Evolutionary conservation across 176 grass and related monocot genomes (phyloP), one percentile per base, ranked within the genome.

Genomic region (Secale cereale): DNA sequence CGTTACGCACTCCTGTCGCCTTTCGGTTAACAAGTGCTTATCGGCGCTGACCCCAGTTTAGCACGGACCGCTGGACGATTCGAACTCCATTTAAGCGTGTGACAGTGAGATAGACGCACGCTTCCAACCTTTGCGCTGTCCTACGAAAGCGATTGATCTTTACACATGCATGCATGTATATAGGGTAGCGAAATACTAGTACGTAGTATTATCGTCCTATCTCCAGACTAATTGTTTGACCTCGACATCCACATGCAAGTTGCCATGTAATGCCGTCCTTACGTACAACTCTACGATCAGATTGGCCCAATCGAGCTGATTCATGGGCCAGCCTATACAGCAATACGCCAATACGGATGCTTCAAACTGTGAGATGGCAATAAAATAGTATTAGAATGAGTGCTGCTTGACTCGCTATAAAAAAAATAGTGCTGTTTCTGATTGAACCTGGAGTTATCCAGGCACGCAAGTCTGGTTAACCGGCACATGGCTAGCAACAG

Each of bases 1-100:
- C 43, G 43, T 15, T 46, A 46, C 13, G 13, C 43, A 46, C 29
- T 37, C 23, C 6, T 13, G 7, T 71, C 28, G 17, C 77, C 78
- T 84, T 89, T 45, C 50, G 2, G 77, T 62, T 82, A 63, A 77
- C 50, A 48, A 41, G 78, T 70, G 19, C 5, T 76, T 25, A 85
- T 85, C 22, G 60, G 87, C 36, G 61, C 60, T 81, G 87, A 76
- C 61, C 61, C 20, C 13, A 36, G 36, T 31, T 40, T 37, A 50
- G 56, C 40, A 14, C 37, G 29, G 7, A 70, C 69, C 50, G 9
- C 69, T 62, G 25, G 48, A 78, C 28, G 60, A 52, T 61, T 70
- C 83, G 54, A 70, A 22, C 4, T 70, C 70, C n/a, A 43, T 48
- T 85, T 43, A 70, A 61, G 25, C 61, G 71, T 71, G 50, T 50